Percentiles rank a stretch among this genome's conserved stretches.
phyloP scores from a whole-genome alignment of 2,329 filamentous ascomycete genomes.

The Chrysoporthe deuterocubensis region DNA sequence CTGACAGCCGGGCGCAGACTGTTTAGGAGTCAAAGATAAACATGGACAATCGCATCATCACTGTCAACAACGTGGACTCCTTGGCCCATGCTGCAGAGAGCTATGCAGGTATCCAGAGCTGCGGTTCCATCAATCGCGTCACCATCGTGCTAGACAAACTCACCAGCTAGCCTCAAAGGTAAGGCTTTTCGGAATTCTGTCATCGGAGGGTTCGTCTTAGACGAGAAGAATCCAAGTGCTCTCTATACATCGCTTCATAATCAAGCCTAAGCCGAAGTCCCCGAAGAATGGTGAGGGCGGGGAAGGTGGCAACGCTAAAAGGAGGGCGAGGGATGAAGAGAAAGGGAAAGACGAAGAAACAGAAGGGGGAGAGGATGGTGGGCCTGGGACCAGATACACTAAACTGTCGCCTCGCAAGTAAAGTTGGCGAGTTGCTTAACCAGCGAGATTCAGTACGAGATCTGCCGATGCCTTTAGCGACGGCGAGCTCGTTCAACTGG shows the following conservation, averaged over 20 bases:
- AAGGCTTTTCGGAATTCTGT: constrained; percentile 4
- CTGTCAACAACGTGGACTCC: no score
- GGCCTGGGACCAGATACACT: background rate
- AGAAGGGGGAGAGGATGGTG: no score
- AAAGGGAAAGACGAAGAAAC: background rate
- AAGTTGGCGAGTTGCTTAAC: background rate
- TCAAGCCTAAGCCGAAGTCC: background rate
- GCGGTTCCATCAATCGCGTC: no score
- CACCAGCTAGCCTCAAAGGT: no score
- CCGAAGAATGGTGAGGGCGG: background rate
- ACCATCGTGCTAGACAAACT: no score
- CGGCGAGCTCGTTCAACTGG: background rate
- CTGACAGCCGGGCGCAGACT: no score
- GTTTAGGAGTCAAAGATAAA: no score
- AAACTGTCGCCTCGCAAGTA: background rate
- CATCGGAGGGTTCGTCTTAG: background rate
- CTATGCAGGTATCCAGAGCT: no score
- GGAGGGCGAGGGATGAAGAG: background rate
- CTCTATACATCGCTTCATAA: background rate
- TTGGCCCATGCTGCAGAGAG: no score
- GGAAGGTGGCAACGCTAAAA: background rate
- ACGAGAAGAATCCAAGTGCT: background rate
- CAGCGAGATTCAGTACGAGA: no score
- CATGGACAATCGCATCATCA: no score
- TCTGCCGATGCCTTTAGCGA: background rate